Evolutionary conservation across 2,329 filamentous ascomycete genomes (phyloP), one percentile per base, ranked within the genome.

Genomic region (Talaromyces sp.): DNA sequence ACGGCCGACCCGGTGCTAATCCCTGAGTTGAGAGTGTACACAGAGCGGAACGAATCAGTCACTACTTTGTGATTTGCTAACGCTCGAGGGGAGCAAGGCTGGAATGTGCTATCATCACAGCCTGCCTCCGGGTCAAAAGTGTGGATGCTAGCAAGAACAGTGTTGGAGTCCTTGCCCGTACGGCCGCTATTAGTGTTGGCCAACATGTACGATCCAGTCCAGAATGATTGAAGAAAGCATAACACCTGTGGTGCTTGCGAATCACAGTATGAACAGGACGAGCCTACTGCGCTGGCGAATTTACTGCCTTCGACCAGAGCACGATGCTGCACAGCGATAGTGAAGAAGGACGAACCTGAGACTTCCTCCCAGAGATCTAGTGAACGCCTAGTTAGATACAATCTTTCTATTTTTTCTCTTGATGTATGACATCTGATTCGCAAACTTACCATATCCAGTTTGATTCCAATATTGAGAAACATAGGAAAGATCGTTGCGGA

Each of bases 291-390:
- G n/a, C 72, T 71, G 3, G 90, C 89, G 14, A 94, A 79, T 2
- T 79, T 77, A 49, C 79, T 83, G 5, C 90, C 90, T 72, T 74
- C 66, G 1, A 79, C 71, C 56, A 80, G 66, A 63, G 85, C 80
- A 61, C 89, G 84, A 67, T 93, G 85, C 55, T 89, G 84, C 36
- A 82, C 81, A 3, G 85, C 83, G 29, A 86, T 75, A 1, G 90
- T 94, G 72, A 93, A 95, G 77, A 92, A 94, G 0, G 88, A 91
- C 19, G 83, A 86, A 36, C 89, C 88, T 20, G 79, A 76, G 13
- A 92, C 83, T 69, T 94, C 90, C 69, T 94, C 90, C 90, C 90
- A 94, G 3, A 95, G 80, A 69, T 95, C 67, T 68, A 22, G 41
- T 14, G 4, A 3, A n/a, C 7, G 24, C 45, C 20, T 7, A 6